phyloP scores from a whole-genome alignment of 2,329 filamentous ascomycete species.

The Neonectria sp. region DNA sequence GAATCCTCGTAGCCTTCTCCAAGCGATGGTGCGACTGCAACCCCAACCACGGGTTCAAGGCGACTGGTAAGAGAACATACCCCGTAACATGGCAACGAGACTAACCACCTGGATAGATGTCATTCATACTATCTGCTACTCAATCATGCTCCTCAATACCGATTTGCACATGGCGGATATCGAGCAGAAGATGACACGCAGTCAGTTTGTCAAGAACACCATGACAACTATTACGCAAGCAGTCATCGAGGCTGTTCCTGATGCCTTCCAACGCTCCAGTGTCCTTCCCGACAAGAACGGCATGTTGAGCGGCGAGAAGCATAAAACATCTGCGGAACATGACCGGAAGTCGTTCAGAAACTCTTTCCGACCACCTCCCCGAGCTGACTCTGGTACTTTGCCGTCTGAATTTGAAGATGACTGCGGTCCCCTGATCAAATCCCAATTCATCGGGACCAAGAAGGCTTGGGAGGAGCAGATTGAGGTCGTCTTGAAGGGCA shows the following conservation, averaged over 20 bases:
- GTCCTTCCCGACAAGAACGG: conserved; percentile 64
- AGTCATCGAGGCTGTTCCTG: conserved; percentile 79
- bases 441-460: conserved; percentile 80
- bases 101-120: conserved; percentile 74
- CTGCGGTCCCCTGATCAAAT: conserved; percentile 83
- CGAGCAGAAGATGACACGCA: conserved; percentile 94
- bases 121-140: conserved; percentile 97
- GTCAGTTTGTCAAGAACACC: conserved; percentile 96
- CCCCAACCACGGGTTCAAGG: conserved; percentile 92
- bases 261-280: conserved; percentile 73
- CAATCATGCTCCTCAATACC: conserved; percentile 94
- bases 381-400: conserved; percentile 59
- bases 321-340: conserved; percentile 54
- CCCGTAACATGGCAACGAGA: conserved; percentile 23
- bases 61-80: conserved; percentile 72
- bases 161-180: conserved; percentile 97
- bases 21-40: conserved; percentile 96
- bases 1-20: conserved; percentile 91
- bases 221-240: conserved; percentile 89
- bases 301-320: conserved; percentile 52
- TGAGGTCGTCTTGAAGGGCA: conserved; percentile 91
- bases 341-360: conserved; percentile 59
- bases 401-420: conserved; percentile 58
- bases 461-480: conserved; percentile 91
- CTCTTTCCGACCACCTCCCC: conserved; percentile 67